Conservation (phyloP, 805 yeast species). For the Huiozyma naganishii region DNA sequence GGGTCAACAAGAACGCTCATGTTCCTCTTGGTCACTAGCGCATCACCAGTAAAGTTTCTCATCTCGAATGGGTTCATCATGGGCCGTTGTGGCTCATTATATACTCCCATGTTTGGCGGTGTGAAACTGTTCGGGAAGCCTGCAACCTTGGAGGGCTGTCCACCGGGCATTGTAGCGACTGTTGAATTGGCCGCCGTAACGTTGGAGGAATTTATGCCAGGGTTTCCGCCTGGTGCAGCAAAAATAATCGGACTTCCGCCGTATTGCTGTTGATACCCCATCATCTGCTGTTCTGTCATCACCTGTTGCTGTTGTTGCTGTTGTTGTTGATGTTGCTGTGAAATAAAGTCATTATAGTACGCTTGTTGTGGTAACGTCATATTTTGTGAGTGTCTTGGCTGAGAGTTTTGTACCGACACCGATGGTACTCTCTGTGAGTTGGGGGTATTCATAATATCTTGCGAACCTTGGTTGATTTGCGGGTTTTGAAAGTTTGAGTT, state of each 20-base stretch:
- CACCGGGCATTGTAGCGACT: no score
- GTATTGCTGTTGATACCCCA: conserved; percentile 7
- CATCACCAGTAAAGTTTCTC: conserved; percentile 1
- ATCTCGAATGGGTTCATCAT: conserved; percentile 19
- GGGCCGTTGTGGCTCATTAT: conserved; percentile 2
- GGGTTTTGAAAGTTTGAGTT: no score
- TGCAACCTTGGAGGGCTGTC: no score
- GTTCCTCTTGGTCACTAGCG: conserved; percentile 9
- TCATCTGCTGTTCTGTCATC: conserved; percentile 1
- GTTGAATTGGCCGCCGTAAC: no score
- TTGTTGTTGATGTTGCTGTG: conserved; percentile 3
- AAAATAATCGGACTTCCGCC: neutral
- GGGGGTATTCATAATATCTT: no score
- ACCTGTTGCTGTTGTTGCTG: conserved; percentile 2
- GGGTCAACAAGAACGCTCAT: conserved; percentile 15
- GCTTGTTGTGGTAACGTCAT: conserved; percentile 5
- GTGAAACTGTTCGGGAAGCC: no score
- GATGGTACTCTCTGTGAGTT: no score
- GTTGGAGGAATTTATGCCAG: no score
- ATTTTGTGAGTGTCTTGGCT: conserved; percentile 7
- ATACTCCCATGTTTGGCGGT: no score
- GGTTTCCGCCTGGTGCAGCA: no score
- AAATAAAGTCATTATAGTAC: conserved; percentile 1
- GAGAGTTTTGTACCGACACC: neutral
- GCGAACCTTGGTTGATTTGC: no score